Conservation (phyloP, 148 eudicot genomes). For the Arbutus unedo region DNA sequence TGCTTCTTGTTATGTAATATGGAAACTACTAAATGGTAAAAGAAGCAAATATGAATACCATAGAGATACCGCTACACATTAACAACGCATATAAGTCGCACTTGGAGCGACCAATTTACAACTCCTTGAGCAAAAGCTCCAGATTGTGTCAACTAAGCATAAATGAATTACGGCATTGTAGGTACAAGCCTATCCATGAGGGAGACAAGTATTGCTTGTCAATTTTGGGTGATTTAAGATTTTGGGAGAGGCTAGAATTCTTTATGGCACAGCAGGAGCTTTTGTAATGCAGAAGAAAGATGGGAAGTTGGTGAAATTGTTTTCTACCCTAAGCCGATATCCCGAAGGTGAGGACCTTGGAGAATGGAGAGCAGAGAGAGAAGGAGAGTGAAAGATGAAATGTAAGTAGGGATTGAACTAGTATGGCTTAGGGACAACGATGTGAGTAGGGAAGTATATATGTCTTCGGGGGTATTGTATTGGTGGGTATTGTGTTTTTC, state of each 20-base stretch:
- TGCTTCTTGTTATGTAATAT: neutral
- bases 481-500: neutral
- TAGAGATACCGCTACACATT: neutral
- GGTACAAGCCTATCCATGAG: neutral
- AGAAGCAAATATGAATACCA: conserved; percentile 1
- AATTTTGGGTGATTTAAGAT: neutral
- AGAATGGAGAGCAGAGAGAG: neutral
- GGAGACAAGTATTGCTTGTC: neutral
- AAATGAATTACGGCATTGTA: neutral
- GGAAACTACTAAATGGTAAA: neutral
- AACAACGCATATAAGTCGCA: neutral
- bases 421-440: neutral
- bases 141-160: neutral
- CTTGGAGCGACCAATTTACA: neutral
- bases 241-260: neutral
- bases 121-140: neutral
- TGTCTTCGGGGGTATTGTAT: neutral
- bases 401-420: neutral
- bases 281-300: neutral
- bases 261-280: neutral
- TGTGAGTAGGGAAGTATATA: neutral
- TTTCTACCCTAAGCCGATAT: neutral
- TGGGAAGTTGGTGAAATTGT: neutral
- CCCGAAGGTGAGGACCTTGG: neutral
- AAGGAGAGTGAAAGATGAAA: neutral